These are phyloP conservation scores for Vigna trinervia DNA, from an alignment of 306 rosid genomes.

Conservation along the genomic window DNA sequence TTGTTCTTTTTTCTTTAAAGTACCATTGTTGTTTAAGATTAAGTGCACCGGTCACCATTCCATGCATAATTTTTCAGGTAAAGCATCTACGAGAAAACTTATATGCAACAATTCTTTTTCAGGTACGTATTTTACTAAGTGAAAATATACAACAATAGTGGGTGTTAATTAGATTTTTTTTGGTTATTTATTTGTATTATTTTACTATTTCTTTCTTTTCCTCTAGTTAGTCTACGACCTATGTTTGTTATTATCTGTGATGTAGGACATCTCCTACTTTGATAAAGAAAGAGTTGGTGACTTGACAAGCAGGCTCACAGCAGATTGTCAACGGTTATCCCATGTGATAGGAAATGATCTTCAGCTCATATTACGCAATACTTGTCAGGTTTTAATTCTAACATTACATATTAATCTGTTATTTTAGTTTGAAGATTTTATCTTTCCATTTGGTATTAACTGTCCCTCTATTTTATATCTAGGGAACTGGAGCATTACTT, in stretches of 20 bases:
- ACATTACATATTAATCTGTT: slow-evolving; percentile 28
- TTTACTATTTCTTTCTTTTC: slow-evolving; percentile 15
- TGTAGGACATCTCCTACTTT: slow-evolving; percentile 75
- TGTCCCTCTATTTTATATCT: slow-evolving; percentile 47
- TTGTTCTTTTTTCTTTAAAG: slow-evolving; percentile 12
- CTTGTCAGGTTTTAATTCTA: slow-evolving; percentile 62
- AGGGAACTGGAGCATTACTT: slow-evolving; percentile 81
- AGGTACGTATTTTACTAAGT: slow-evolving; percentile 55
- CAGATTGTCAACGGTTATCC: slow-evolving; percentile 79
- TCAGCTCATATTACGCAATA: slow-evolving; percentile 66
- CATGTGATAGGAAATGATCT: slow-evolving; percentile 69
- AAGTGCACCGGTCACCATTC: slow-evolving; percentile 27
- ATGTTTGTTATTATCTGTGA: slow-evolving; percentile 41
- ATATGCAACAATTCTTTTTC: slow-evolving; percentile 63
- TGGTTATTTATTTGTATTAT: slow-evolving; percentile 23
- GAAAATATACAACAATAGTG: not conserved
- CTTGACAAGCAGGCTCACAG: slow-evolving; percentile 83
- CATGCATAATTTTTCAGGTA: slow-evolving; percentile 59
- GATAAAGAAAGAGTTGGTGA: slow-evolving; percentile 77
- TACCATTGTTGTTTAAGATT: slow-evolving; percentile 25
- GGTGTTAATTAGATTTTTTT: not conserved
- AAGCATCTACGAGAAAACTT: slow-evolving; percentile 64
- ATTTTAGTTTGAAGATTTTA: slow-evolving; percentile 24
- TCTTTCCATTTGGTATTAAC: slow-evolving; percentile 11
- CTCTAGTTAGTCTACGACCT: not conserved